Evolutionary conservation across 1,284 basidiomycete genomes (phyloP).

Genomic region (Pseudozyma tsukubaensis): DNA sequence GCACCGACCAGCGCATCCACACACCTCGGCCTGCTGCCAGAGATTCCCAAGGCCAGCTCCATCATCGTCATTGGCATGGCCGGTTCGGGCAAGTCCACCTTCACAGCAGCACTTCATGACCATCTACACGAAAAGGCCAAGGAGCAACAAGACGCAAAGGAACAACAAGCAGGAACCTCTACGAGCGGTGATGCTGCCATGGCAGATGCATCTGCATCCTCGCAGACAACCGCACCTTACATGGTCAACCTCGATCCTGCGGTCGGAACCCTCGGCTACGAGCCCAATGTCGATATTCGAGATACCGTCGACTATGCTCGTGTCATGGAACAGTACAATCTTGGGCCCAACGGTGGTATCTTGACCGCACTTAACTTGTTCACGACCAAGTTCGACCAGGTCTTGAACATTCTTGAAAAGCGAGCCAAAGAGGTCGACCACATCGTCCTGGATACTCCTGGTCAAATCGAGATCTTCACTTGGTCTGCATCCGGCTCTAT

Average conservation of each 20-base stretch:
- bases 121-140: constrained; percentile 46
- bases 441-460: constrained; percentile 95
- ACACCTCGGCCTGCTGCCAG: constrained; percentile 47
- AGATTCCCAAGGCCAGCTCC: constrained; percentile 60
- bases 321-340: constrained; percentile 99
- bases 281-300: constrained; percentile 96
- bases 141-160: constrained; percentile 27
- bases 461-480: constrained; percentile 99
- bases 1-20: constrained; percentile 19
- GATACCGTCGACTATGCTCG: constrained; percentile 97
- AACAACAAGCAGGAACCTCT: constrained; percentile 10
- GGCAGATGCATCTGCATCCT: not conserved
- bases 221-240: constrained; percentile 78
- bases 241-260: constrained; percentile 98
- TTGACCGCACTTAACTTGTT: constrained; percentile 96
- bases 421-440: constrained; percentile 85
- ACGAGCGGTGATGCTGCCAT: not conserved
- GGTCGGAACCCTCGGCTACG: constrained; percentile 87
- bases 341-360: constrained; percentile 98
- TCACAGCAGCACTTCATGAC: constrained; percentile 74
- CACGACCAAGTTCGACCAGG: constrained; percentile 99
- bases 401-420: constrained; percentile 90
- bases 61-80: constrained; percentile 79
- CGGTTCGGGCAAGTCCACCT: constrained; percentile 94
- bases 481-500: constrained; percentile 99